Evolutionary conservation across 2,329 filamentous ascomycete genomes (phyloP).

Genomic region (Fusarium denticulatum): DNA sequence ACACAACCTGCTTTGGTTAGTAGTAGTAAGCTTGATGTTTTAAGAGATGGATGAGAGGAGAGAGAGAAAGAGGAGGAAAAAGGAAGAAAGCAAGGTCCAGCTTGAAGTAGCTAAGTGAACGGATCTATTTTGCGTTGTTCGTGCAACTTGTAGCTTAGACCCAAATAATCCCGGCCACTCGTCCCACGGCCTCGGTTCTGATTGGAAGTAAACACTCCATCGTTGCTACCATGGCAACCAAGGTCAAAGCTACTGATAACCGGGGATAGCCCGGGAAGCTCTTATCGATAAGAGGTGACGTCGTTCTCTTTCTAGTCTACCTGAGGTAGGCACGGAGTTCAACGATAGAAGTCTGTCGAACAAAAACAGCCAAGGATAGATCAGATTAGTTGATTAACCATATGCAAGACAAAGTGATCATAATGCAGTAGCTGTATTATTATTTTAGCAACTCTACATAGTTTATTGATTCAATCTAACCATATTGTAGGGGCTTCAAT

Average conservation of each 20-base stretch:
- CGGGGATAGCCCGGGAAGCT: conserved; percentile 32
- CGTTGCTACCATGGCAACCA: conserved; percentile 52
- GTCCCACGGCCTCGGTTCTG: conserved; percentile 34
- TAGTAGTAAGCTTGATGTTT: conserved; percentile 41
- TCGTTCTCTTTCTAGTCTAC: conserved; percentile 13
- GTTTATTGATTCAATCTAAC: not conserved
- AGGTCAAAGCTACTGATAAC: conserved; percentile 23
- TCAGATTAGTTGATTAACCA: not conserved
- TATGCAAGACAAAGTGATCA: not conserved
- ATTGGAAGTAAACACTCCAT: conserved; percentile 50
- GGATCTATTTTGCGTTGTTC: conserved; percentile 37
- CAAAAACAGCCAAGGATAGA: not conserved
- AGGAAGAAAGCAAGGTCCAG: conserved; percentile 22
- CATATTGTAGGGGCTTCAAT: not conserved
- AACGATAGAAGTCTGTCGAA: not conserved
- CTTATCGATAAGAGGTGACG: conserved; percentile 44
- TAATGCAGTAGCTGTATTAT: not conserved
- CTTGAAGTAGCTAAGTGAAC: conserved; percentile 12
- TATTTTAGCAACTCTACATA: too few species aligned
- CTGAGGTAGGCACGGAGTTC: not conserved
- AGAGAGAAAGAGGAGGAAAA: conserved; percentile 23
- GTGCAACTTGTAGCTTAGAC: conserved; percentile 37
- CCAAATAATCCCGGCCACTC: conserved; percentile 32
- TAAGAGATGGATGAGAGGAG: conserved; percentile 11
- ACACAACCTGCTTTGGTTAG: conserved; percentile 47